Conservation (phyloP, 2,329 filamentous ascomycete species). For the Biscogniauxia sp. region DNA sequence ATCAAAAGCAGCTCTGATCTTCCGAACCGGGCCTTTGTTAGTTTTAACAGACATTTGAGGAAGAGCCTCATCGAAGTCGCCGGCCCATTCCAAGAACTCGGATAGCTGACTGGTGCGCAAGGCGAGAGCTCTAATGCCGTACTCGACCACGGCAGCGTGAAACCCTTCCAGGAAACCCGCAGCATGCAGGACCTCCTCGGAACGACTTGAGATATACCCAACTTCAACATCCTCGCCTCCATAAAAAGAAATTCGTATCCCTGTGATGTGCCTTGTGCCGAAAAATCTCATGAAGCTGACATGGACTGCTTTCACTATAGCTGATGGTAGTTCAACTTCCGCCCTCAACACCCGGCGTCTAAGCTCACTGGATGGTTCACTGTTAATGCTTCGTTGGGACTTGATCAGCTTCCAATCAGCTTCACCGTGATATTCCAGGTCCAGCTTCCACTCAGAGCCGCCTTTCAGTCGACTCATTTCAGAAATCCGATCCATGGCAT, state of each 20-base stretch:
- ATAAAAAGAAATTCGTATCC: conserved; percentile 20
- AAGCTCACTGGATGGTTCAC: conserved; percentile 15
- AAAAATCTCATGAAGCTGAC: conserved; percentile 25
- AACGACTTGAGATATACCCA: conserved; percentile 17
- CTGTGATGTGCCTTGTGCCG: conserved; percentile 19
- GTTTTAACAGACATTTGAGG: conserved; percentile 10
- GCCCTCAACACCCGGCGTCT: conserved; percentile 9
- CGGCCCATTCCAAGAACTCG: conserved; percentile 22
- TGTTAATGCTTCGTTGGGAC: conserved; percentile 8
- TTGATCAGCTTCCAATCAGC: conserved; percentile 15
- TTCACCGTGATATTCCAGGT: neutral
- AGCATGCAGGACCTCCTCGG: conserved; percentile 16
- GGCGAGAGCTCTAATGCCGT: conserved; percentile 22
- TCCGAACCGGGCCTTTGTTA: conserved; percentile 5
- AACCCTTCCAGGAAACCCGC: conserved; percentile 21
- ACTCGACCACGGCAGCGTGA: conserved; percentile 17
- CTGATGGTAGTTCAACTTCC: conserved; percentile 18
- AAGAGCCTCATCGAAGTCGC: conserved; percentile 10
- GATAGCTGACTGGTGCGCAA: conserved; percentile 13
- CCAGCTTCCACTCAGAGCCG: conserved; percentile 6
- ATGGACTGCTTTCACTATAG: conserved; percentile 12
- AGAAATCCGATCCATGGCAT: conserved; percentile 16
- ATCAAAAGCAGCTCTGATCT: conserved; percentile 23
- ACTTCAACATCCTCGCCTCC: conserved; percentile 18
- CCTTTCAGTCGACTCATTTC: conserved; percentile 17